A percentile compares a stretch with the other conserved stretches of the same genome.
Evolutionary conservation across 176 grass and related monocot genomes (phyloP).

Genomic region (Aegilops umbellulata): DNA sequence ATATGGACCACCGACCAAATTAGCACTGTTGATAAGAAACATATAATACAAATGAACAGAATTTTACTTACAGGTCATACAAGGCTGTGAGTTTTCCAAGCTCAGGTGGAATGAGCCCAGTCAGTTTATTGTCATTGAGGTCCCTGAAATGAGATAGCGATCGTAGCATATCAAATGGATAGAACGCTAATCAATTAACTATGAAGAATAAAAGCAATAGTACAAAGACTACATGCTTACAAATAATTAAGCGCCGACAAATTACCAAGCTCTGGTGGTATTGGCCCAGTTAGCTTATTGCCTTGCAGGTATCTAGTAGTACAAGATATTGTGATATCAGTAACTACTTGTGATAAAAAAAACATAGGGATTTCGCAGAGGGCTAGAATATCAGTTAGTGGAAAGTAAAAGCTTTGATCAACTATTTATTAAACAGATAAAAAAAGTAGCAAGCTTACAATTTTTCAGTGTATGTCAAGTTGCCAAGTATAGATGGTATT

Average conservation of each 20-base stretch:
- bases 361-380: background rate
- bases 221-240: slow-evolving; percentile 33
- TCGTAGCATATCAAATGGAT: background rate
- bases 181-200: background rate
- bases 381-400: background rate
- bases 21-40: slow-evolving; percentile 9
- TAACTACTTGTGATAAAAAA: background rate
- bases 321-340: background rate
- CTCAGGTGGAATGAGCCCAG: slow-evolving; percentile 76
- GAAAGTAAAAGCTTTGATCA: slow-evolving; percentile 1
- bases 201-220: background rate
- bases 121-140: slow-evolving; percentile 81
- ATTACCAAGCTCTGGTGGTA: slow-evolving; percentile 94
- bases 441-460: slow-evolving; percentile 55
- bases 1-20: background rate
- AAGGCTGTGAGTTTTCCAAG: slow-evolving; percentile 82
- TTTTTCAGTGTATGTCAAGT: slow-evolving; percentile 98
- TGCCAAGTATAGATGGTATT: slow-evolving; percentile 89
- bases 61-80: slow-evolving; percentile 82
- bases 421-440: background rate
- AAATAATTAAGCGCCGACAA: slow-evolving; percentile 95
- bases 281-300: slow-evolving; percentile 62
- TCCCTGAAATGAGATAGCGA: slow-evolving; percentile 53
- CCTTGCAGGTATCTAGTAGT: slow-evolving; percentile 74
- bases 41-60: background rate